Base-by-base conservation (phyloP, 768 basidiomycete species). In the Heimioporus sp. region DNA sequence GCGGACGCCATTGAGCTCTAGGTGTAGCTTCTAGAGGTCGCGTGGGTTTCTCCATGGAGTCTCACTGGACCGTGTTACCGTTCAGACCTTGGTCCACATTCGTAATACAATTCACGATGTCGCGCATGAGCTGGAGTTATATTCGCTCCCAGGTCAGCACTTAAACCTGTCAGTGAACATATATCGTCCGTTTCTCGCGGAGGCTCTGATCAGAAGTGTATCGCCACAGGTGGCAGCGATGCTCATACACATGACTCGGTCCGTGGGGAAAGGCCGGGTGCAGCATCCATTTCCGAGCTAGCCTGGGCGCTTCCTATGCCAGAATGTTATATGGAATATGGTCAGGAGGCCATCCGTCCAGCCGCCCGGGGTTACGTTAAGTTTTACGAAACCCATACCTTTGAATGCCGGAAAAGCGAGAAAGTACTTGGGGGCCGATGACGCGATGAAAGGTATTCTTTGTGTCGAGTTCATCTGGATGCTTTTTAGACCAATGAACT, bases 311-410 rank as follows among this genome's bases (percentile, higher is more conserved):
- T 0, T 90, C 88, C 4, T 90, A 86, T 66, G 69, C 73, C 17
- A 80, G 87, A 8, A 75, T 90, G 69, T 42, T 49, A 3, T 88
- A 90, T 56, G 84, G 85, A 5, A 75, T 80, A 15, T 87, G 85
- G 84, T 75, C 81, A 0, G 85, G 87, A 20, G 87, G 87, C 10
- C n/a, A 89, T 86, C 1, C 86, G 80, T 86, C 43, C 77, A 76
- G 52, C 71, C 73, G 15, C 51, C 84, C 40, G 88, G 90, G 55
- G 87, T 78, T 5, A 87, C 83, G 5, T 76, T 73, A 34, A 84
- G 84, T 0, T 77, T 86, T 32, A 76, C 67, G 6, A 62, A 69
- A 48, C 70, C 81, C n/a, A 58, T 88, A 70, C 79, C 83, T 11
- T 51, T 78, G 65, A 76, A 59, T 17, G 72, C 78, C 60, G 72